A percentile compares a stretch with the other conserved stretches of the same genome.
Conservation (phyloP, 2,329 filamentous ascomycete genomes). For the Aspergillus phoenicis region DNA sequence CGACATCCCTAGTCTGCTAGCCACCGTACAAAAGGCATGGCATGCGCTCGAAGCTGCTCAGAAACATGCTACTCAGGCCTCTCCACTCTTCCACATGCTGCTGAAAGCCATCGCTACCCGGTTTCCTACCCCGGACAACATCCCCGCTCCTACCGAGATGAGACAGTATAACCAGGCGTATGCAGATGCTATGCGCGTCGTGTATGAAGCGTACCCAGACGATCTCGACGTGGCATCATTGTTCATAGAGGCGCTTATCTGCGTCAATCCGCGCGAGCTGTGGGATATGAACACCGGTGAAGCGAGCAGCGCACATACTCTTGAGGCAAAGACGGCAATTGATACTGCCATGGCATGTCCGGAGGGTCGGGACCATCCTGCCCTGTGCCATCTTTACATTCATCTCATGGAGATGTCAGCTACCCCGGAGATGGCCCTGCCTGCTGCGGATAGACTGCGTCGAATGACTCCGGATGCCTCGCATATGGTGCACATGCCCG, state of each 20-base stretch:
- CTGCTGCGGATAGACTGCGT: slow-evolving; percentile 63
- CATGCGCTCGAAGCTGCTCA: too few relatives aligned
- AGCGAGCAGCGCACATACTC: slow-evolving; percentile 57
- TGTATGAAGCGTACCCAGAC: slow-evolving; percentile 53
- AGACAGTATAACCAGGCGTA: slow-evolving; percentile 59
- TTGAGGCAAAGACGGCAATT: slow-evolving; percentile 47
- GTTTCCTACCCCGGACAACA: slow-evolving; percentile 39
- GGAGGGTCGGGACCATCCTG: slow-evolving; percentile 58
- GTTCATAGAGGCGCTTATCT: slow-evolving; percentile 66
- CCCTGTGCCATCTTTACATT: slow-evolving; percentile 72
- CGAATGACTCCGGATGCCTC: slow-evolving; percentile 67
- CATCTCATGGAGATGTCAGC: slow-evolving; percentile 75
- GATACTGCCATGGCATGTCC: slow-evolving; percentile 49
- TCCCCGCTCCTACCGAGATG: slow-evolving; percentile 49
- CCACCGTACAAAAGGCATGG: slow-evolving; percentile 35
- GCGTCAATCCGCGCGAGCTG: slow-evolving; percentile 63
- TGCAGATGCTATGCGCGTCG: slow-evolving; percentile 59
- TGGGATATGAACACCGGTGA: slow-evolving; percentile 62
- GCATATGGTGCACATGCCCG: slow-evolving; percentile 74
- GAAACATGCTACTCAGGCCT: not conserved
- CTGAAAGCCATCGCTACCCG: slow-evolving; percentile 22
- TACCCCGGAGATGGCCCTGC: slow-evolving; percentile 62
- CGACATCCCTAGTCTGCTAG: slow-evolving; percentile 60
- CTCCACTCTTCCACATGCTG: not conserved
- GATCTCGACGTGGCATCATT: slow-evolving; percentile 64